Base-by-base conservation (phyloP, 1,139 yeast genomes). In the Yamadazyma buinensis region DNA sequence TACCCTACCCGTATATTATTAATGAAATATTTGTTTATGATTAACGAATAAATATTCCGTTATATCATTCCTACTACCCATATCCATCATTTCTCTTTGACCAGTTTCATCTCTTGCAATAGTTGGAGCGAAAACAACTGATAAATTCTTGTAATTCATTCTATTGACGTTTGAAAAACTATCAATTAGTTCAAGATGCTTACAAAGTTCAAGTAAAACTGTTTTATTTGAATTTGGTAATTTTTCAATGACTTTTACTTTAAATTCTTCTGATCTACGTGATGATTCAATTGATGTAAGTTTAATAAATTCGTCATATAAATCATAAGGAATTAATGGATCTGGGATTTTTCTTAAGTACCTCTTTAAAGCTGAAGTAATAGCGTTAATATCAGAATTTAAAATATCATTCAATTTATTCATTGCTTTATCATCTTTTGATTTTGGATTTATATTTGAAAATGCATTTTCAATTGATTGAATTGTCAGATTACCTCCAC, bases 51-150 rank as follows among this genome's bases (percentile, higher is more conserved):
- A 61, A 47, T 84, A 72, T 54, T 87, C 96, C 4, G 95, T 83
- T 24, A 83, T 77, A 33, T 77, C 84, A 48, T 87, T 88, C 53
- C 95, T 75, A 39, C 78, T 74, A 17, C 83, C 84, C 87, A 88
- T 88, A 54, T 92, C 98, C 35, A 70, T 53, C 60, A 92, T 79
- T 56, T 94, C 98, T 41, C 84, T 75, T 44, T 84, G 88, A 4
- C 95, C 95, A 18, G 80, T 73, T 41, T 71, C 67, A 47, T 88
- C 96, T 40, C 97, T 69, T 0, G 88, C 84, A 34, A 92, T 64
- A 3, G 97, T 88, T 2, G 99, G 98, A 0, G 97, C 96, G 68
- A 92, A 92, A 13, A 92, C 96, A 33, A 94, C 92, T 1, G 96
- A 84, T 38, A 94, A 60, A 50, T 94, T 88, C 55, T 80, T 79